A percentile compares a stretch with the other conserved stretches of the same genome.
phyloP scores from a whole-genome alignment of 768 basidiomycete species.

The Boletellus emodensis region DNA sequence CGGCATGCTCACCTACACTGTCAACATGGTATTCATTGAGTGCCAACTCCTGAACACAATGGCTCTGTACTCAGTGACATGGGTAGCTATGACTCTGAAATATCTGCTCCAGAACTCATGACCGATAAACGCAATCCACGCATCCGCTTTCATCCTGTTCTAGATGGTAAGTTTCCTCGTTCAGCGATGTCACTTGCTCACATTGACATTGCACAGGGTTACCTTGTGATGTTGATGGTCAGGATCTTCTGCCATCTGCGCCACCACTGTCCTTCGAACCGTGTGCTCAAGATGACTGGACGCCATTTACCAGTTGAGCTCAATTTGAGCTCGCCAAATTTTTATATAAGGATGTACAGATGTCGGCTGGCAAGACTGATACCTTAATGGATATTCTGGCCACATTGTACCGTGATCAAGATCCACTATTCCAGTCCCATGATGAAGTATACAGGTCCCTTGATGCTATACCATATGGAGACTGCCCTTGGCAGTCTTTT shows the following conservation, averaged over 20 bases:
- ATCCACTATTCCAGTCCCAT: constrained; percentile 25
- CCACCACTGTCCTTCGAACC: not conserved
- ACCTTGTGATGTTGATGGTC: not conserved
- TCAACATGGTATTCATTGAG: not conserved
- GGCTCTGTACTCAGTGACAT: not conserved
- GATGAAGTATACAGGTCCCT: constrained; percentile 33
- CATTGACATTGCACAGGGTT: not conserved
- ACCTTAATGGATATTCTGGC: constrained; percentile 19
- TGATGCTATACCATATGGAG: constrained; percentile 33
- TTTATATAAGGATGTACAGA: constrained; percentile 10
- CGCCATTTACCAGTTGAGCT: not conserved
- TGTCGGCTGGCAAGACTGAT: constrained; percentile 22
- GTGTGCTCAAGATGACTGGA: not conserved
- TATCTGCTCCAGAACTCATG: not conserved
- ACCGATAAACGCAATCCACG: not conserved
- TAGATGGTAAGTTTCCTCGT: not conserved
- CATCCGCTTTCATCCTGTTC: not conserved
- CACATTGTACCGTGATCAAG: not conserved
- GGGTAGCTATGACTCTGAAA: not conserved
- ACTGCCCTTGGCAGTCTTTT: constrained; percentile 36
- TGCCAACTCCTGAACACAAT: too few species aligned
- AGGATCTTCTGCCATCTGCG: not conserved
- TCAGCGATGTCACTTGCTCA: not conserved
- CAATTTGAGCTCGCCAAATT: not conserved
- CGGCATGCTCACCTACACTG: not conserved